Evolutionary conservation across 805 yeast species (phyloP), one percentile per base, ranked within the genome.

Genomic region (Jamesozyma lodderae): DNA sequence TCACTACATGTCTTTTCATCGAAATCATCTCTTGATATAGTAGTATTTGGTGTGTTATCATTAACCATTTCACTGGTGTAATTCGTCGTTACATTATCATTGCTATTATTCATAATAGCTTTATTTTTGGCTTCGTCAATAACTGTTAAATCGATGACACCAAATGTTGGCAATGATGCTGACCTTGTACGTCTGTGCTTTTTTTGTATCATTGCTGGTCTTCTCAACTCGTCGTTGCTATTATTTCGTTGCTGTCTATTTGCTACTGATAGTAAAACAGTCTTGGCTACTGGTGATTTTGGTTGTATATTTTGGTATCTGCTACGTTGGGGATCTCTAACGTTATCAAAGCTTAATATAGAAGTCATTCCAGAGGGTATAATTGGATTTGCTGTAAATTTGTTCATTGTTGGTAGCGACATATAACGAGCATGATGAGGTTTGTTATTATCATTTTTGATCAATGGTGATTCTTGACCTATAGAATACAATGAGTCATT

Each of bases 1-100:
- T 57, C 62, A 45, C 61, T 53, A 37, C 59, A 57, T 2, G 62
- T 56, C 31, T 43, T 47, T 19, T 57, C 56, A 38, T 54, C 57
- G 21, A 29, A 22, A 26, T 47, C 50, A 25, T 47, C 43, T 14
- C 32, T 20, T n/a, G 20, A 19, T 19, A 21, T 8, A 4, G 14
- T n/a, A 13, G 31, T 13, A 11, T 22, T 14, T 11, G 10, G 3
- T 5, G 24, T 20, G 29, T 23, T 20, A 26, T 26, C 15, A n/a
- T 14, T 19, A 15, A 15, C 9, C 6, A 28, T 28, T 9, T 10
- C 13, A 25, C 15, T 20, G 13, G 17, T 15, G 20, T 18, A 7
- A 19, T 29, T 29, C 10, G 18, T 29, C 26, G 14, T 11, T 21
- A 17, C 4, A 33, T 14, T 10, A 14, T 22, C 8, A n/a, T 27